Conservation (phyloP, 192 early-diverging fungal genomes). For the Linnemannia exigua region DNA sequence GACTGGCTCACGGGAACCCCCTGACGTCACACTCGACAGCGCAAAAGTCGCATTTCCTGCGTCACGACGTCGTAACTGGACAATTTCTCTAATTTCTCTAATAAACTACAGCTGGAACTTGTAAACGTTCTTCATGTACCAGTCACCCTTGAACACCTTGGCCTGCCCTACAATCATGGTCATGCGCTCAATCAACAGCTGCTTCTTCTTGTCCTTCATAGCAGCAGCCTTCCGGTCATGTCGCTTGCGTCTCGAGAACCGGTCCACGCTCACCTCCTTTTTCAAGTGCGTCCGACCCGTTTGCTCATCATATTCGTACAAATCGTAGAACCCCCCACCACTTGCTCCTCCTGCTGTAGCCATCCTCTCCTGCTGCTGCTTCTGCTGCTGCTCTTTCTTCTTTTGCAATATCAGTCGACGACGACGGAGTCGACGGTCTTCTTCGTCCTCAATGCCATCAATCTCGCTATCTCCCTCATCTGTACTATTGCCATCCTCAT, state of each 20-base stretch:
- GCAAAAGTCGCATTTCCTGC: no score
- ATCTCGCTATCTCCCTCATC: not conserved
- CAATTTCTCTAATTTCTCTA: no score
- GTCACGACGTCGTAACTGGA: no score
- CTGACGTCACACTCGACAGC: not conserved
- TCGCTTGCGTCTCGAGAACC: conserved; percentile 46
- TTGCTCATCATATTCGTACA: conserved; percentile 47
- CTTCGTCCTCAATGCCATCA: conserved; percentile 8
- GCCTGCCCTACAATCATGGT: conserved; percentile 52
- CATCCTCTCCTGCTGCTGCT: not conserved
- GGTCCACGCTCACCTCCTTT: conserved; percentile 10
- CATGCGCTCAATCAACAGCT: conserved; percentile 50
- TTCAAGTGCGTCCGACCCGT: conserved; percentile 29
- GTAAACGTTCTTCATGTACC: conserved; percentile 56
- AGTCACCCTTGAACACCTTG: conserved; percentile 51
- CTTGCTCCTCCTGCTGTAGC: no score
- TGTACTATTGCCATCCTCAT: not conserved
- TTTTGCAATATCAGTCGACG: not conserved
- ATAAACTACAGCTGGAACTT: conserved; percentile 15
- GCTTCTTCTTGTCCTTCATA: not conserved
- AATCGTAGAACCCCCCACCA: conserved; percentile 2
- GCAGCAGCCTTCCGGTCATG: conserved; percentile 15
- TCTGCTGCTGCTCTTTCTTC: not conserved
- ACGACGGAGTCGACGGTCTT: not conserved
- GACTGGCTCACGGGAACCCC: not conserved